A percentile compares a stretch with the other conserved stretches of the same genome.
Conservation (phyloP, 306 rosid genomes). For the Gynostemma pentaphyllum region DNA sequence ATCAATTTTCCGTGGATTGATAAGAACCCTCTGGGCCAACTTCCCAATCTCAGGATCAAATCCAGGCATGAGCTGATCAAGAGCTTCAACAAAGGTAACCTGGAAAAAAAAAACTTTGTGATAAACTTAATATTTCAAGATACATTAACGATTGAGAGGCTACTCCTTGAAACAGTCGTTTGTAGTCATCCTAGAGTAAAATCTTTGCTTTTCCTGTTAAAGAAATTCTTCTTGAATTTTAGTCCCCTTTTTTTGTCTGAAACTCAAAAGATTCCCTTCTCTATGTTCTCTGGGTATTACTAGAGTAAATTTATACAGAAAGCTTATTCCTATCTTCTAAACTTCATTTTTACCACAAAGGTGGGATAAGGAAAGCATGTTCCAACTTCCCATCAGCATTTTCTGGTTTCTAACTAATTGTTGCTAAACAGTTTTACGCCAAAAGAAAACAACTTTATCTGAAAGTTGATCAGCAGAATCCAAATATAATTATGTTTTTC, state of each 20-base stretch:
- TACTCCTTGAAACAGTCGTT: neutral
- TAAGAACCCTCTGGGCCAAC: constrained; percentile 90
- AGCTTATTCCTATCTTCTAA: neutral
- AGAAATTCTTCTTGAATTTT: neutral
- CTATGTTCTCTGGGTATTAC: neutral
- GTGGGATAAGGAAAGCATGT: neutral
- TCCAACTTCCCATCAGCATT: neutral
- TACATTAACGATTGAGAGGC: neutral
- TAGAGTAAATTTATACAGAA: neutral
- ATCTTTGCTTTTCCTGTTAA: neutral
- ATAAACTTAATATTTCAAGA: constrained; percentile 10
- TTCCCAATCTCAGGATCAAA: constrained; percentile 99
- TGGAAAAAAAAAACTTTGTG: constrained; percentile 25
- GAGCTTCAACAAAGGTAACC: constrained; percentile 96
- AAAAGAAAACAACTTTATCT: neutral
- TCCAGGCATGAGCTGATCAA: constrained; percentile 99
- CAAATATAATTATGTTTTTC: neutral
- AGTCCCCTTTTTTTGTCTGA: neutral
- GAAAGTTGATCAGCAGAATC: neutral
- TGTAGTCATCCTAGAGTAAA: neutral
- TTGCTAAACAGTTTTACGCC: neutral
- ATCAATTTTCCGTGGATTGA: constrained; percentile 85
- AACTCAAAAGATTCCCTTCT: neutral
- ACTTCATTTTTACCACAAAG: neutral
- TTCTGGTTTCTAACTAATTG: neutral